A percentile compares a stretch with the other conserved stretches of the same genome.
phyloP scores from a whole-genome alignment of 129 eudicot species.

The Flaveria trinervia region DNA sequence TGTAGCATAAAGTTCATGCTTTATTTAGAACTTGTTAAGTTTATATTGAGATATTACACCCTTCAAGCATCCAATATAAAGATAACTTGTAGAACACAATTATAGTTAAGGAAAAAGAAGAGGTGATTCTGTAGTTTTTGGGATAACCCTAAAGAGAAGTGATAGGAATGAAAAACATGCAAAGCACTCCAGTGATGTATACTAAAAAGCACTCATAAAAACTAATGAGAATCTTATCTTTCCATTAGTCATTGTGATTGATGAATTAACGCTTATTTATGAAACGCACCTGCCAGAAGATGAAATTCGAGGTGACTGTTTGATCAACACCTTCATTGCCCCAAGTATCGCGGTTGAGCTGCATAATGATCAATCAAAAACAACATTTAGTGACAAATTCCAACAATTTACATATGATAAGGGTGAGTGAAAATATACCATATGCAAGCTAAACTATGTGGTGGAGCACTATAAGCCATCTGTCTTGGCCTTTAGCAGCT shows the following conservation, averaged over 20 bases:
- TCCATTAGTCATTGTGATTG: not conserved
- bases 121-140: not conserved
- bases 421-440: constrained; percentile 46
- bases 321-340: constrained; percentile 86
- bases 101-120: too few relatives aligned
- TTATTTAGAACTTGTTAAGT: too few relatives aligned
- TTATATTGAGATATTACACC: not conserved
- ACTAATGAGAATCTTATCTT: not conserved
- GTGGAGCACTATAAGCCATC: constrained; percentile 76
- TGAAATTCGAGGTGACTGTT: constrained; percentile 63
- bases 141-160: not conserved
- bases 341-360: constrained; percentile 96
- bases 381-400: not conserved
- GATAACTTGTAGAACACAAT: too few relatives aligned
- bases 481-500: constrained; percentile 62
- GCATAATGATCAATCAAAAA: constrained; percentile 28
- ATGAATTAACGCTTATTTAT: not conserved
- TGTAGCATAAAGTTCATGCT: constrained; percentile 3
- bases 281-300: constrained; percentile 85
- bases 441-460: constrained; percentile 80
- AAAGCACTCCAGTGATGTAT: not conserved
- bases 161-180: too few relatives aligned
- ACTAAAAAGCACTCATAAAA: not conserved
- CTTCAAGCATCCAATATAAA: not conserved
- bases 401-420: not conserved